Evolutionary conservation across 495 filamentous ascomycete genomes (phyloP), one percentile per base, ranked within the genome.

Genomic region (Pyrenula massariospora): DNA sequence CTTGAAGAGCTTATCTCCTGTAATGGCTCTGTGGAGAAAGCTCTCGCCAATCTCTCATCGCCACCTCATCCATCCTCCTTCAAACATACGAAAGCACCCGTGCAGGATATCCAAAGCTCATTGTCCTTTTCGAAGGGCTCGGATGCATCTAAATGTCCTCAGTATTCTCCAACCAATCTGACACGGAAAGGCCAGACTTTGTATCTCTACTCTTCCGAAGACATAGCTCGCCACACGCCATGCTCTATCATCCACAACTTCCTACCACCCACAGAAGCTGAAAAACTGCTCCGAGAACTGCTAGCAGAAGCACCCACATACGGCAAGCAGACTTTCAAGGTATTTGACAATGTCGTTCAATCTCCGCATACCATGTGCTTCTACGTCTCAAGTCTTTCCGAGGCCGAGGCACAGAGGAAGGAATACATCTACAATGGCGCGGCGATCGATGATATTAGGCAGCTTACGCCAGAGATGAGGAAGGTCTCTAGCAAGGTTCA

Each of bases 221-320:
- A 95, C 65, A 77, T 96, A 24, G 83, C 85, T 52, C 72, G 77
- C 15, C 77, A 91, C 62, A 95, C 93, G 0, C 89, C 93, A 19
- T 95, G 90, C 69, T 88, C 86, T 10, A 85, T 96, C 60, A 84
- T 96, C 62, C 91, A 91, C 70, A 92, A 94, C 63, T 96, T 96
- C 65, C 77, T 97, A 0, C 84, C 88, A 0, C 12, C 76, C 0
- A 72, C 82, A 8, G 76, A 85, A 52, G 92, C 92, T 20, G 84
- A 87, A 54, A 68, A 73, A 2, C 79, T 97, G 11, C 76, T 96
- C 0, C 60, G 69, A 1, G 91, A 96, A 63, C 74, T 96, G 20
- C 74, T 96, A 0, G 70, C 78, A 15, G 89, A 96, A 70, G 80
- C 86, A 1, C 68, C 77, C n/a, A 80, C 88, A 0, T 96, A 91